phyloP scores from a whole-genome alignment of 306 rosid genomes.

The Hylodesmum podocarpum region DNA sequence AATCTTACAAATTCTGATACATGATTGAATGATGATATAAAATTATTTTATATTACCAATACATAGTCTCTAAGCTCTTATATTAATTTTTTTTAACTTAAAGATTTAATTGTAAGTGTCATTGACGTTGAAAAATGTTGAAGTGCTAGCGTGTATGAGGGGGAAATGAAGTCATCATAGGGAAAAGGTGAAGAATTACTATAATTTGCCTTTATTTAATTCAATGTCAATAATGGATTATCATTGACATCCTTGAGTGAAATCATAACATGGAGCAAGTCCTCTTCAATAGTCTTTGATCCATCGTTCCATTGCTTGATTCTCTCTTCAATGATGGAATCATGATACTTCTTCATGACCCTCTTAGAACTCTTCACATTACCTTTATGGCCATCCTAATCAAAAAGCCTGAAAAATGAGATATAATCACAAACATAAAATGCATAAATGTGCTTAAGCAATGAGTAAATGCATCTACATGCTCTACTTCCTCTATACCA shows the following conservation, averaged over 20 bases:
- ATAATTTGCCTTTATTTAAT: slow-evolving; percentile 38
- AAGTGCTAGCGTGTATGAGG: too few species aligned
- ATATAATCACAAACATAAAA: slow-evolving; percentile 39
- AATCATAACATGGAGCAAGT: slow-evolving; percentile 39
- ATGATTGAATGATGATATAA: too few species aligned
- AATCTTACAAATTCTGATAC: too few species aligned
- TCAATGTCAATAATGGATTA: slow-evolving; percentile 13
- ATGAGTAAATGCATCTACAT: slow-evolving; percentile 13
- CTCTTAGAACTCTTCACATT: not conserved
- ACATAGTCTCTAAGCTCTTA: too few species aligned
- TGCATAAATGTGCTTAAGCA: slow-evolving; percentile 29
- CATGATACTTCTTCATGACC: not conserved
- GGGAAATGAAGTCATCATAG: not conserved
- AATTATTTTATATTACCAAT: too few species aligned
- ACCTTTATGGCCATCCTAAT: not conserved
- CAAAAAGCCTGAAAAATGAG: not conserved
- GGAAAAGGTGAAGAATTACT: not conserved
- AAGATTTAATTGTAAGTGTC: too few species aligned
- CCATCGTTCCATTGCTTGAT: not conserved
- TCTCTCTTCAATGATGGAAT: not conserved
- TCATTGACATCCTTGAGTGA: slow-evolving; percentile 17
- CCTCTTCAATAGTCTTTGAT: not conserved
- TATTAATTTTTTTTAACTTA: too few species aligned
- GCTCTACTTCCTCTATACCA: slow-evolving; percentile 32
- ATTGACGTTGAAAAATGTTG: too few species aligned